Conservation (phyloP, 2,329 filamentous ascomycete species). For the Neodidymelliopsis sp. region DNA sequence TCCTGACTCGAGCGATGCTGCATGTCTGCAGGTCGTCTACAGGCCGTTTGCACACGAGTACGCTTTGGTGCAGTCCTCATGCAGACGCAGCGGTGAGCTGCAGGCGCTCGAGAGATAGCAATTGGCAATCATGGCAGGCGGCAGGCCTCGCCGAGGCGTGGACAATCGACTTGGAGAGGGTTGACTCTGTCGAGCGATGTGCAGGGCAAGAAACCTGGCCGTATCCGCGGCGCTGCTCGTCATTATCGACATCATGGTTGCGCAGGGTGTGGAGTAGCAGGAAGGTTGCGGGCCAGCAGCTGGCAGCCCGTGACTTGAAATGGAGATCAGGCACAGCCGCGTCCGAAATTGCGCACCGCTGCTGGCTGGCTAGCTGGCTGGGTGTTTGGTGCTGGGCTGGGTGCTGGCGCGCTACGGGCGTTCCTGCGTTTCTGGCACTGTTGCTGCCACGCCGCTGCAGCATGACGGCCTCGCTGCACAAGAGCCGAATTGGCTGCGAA, state of each 20-base stretch:
- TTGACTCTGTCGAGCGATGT: not conserved
- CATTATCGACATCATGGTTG: constrained; percentile 18
- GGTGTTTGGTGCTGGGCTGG: too few species aligned
- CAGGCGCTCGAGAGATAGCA: not conserved
- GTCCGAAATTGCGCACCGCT: constrained; percentile 16
- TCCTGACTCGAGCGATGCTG: constrained; percentile 16
- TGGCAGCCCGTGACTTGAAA: constrained; percentile 11
- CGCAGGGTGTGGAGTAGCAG: constrained; percentile 13
- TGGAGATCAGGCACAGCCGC: constrained; percentile 23
- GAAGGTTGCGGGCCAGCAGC: constrained; percentile 18
- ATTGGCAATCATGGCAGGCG: not conserved
- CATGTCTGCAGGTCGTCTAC: constrained; percentile 4
- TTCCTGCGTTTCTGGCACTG: constrained; percentile 9
- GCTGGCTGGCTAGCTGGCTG: too few species aligned
- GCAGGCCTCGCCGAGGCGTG: not conserved
- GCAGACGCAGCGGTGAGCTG: constrained; percentile 15
- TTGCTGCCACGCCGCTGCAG: not conserved
- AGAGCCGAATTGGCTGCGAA: not conserved
- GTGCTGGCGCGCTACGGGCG: constrained; percentile 1
- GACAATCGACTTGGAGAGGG: constrained; percentile 4
- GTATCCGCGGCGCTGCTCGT: constrained; percentile 8
- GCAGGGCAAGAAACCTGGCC: constrained; percentile 11
- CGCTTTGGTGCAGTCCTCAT: constrained; percentile 12
- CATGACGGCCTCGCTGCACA: not conserved
- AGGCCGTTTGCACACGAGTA: constrained; percentile 11